Percentiles rank a stretch among this genome's conserved stretches.
phyloP scores from a whole-genome alignment of 768 basidiomycete genomes.

The Macrolepiota dolichaula region DNA sequence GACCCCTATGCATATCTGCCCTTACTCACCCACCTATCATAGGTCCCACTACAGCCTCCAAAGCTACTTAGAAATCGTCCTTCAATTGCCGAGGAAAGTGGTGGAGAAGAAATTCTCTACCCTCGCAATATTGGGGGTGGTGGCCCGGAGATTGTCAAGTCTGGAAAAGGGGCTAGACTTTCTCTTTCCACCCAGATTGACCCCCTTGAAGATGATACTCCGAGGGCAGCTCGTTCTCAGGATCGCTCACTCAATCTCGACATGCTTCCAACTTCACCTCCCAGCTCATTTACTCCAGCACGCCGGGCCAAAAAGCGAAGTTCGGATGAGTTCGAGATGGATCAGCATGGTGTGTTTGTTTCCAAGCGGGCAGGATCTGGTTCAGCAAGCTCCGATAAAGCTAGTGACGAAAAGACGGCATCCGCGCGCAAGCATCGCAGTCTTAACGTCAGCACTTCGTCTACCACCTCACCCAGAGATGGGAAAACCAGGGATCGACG shows the following conservation, averaged over 20 bases:
- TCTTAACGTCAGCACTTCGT: slow-evolving; percentile 51
- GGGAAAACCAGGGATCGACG: slow-evolving; percentile 50
- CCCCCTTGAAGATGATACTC: slow-evolving; percentile 19
- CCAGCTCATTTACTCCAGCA: slow-evolving; percentile 57
- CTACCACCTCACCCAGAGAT: slow-evolving; percentile 35
- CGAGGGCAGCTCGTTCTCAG: slow-evolving; percentile 28
- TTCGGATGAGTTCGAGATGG: slow-evolving; percentile 81
- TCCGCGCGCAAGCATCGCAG: slow-evolving; percentile 68
- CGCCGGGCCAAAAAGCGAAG: slow-evolving; percentile 70
- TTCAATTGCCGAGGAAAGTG: slow-evolving; percentile 80
- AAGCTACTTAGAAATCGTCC: slow-evolving; percentile 55
- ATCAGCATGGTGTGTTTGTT: slow-evolving; percentile 59
- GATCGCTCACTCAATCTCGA: slow-evolving; percentile 25
- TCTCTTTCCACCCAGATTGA: background rate
- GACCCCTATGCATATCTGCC: background rate
- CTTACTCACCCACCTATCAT: background rate
- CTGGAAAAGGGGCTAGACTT: slow-evolving; percentile 22
- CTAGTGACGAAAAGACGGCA: slow-evolving; percentile 46
- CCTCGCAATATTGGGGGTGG: slow-evolving; percentile 52
- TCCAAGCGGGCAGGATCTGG: slow-evolving; percentile 41
- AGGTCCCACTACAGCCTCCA: slow-evolving; percentile 37
- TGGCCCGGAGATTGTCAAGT: slow-evolving; percentile 29
- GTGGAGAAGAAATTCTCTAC: slow-evolving; percentile 88
- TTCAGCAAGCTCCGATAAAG: slow-evolving; percentile 37
- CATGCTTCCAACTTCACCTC: slow-evolving; percentile 44